phyloP scores from a whole-genome alignment of 352 stramenopile genomes.

The Phytophthora palmivora region DNA sequence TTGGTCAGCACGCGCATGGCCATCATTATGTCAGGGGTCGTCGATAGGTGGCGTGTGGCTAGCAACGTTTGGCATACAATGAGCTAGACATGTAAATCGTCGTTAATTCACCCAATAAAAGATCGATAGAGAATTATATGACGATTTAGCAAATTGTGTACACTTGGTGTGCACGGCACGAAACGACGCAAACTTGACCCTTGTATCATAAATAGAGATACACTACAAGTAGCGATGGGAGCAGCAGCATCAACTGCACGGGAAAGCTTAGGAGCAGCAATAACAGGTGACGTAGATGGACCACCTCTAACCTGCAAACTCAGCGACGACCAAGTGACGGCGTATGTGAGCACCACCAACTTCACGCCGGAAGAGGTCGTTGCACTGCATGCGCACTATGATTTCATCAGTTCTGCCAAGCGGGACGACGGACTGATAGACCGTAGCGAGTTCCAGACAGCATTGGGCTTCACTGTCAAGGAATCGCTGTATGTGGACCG shows the following conservation, averaged over 20 bases:
- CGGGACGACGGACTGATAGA: conserved; percentile 80
- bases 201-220: neutral
- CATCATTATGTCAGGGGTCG: conserved; percentile 49
- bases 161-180: neutral
- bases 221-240: conserved; percentile 42
- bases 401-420: conserved; percentile 69
- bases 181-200: conserved; percentile 25
- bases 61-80: conserved; percentile 24
- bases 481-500: conserved; percentile 86
- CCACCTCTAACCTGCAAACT: conserved; percentile 59
- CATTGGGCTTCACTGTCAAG: conserved; percentile 77
- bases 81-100: conserved; percentile 16
- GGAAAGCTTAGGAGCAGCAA: conserved; percentile 42
- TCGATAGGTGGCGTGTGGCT: conserved; percentile 36
- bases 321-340: conserved; percentile 54
- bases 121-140: conserved; percentile 6
- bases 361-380: conserved; percentile 71
- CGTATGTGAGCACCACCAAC: conserved; percentile 49
- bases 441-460: conserved; percentile 81
- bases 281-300: neutral
- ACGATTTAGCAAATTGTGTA: conserved; percentile 14
- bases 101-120: conserved; percentile 20
- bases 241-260: conserved; percentile 69
- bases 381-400: conserved; percentile 68
- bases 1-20: conserved; percentile 63